Evolutionary conservation across 768 basidiomycete genomes (phyloP), one percentile per base, ranked within the genome.

Genomic region (Pluteus cervinus): DNA sequence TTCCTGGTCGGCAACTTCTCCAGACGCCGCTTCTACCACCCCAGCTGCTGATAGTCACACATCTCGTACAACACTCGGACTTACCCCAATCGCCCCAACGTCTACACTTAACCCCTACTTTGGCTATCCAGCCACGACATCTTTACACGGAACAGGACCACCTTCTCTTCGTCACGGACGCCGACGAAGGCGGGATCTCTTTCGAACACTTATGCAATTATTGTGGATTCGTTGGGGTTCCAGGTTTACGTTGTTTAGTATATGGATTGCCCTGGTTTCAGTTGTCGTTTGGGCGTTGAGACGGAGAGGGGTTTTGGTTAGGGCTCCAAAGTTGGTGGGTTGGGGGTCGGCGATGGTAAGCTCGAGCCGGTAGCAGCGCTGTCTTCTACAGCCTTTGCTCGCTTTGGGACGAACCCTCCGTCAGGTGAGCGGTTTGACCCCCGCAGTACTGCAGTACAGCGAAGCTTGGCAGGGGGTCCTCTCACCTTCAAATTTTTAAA

Each of bases 71-170:
- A 42, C 34, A 15, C 12, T 18, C n/a, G 30, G 15, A 24, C 10
- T 55, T 40, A 36, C 41, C 37, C 55, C 58, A 54, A 54, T 76
- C 28, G 66, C 79, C 7, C 67, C 80, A 14, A 75, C 71, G 21
- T 86, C 84, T 18, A 52, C 62, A 24, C 58, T 74, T 26, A 87
- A 86, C 45, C 86, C 86, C 1, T 86, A 79, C 57, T 88, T 75
- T 44, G 85, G 85, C 3, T 86, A 87, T 50, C 81, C 84, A 5
- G 65, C 68, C 28, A 64, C 47, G 40, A 55, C 49, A 40, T 54
- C 52, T 8, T 45, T 43, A 29, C 44, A 52, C 37, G 45, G 39
- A 39, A 57, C 39, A 35, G 60, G 53, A 22, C 60, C 57, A n/a
- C 59, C 69, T 34, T 56, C 62, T 11, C 64, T 82, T 44, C 69